Conservation (phyloP, 225 moss, liverwort and hornwort genomes). For the Polytrichum commune region DNA sequence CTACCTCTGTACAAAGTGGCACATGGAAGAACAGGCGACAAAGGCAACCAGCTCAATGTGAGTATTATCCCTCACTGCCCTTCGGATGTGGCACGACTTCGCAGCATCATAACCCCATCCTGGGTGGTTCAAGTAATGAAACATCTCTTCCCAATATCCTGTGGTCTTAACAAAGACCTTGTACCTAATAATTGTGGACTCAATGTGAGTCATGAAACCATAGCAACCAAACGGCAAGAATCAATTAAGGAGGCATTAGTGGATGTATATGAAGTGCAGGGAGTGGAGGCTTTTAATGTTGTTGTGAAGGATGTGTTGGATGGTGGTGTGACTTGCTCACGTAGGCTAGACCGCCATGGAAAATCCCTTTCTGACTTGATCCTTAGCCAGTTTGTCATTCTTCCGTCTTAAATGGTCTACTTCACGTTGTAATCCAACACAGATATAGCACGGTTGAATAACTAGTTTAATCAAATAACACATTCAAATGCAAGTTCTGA, state of each 20-base stretch:
- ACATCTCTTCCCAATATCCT: slow-evolving; percentile 17
- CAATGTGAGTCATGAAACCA: slow-evolving; percentile 1
- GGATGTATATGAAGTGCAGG: slow-evolving; percentile 49
- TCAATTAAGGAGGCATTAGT: slow-evolving; percentile 15
- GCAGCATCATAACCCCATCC: slow-evolving; percentile 39
- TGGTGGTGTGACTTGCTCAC: slow-evolving; percentile 79
- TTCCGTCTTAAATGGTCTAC: slow-evolving; percentile 11
- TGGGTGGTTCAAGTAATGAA: slow-evolving; percentile 46
- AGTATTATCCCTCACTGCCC: slow-evolving; percentile 74
- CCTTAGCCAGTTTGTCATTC: slow-evolving; percentile 52
- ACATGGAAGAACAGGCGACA: slow-evolving; percentile 82
- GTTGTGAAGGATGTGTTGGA: slow-evolving; percentile 65
- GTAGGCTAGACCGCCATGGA: slow-evolving; percentile 79
- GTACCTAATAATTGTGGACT: not conserved
- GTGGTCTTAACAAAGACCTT: not conserved
- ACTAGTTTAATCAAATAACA: no score
- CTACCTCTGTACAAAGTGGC: slow-evolving; percentile 70
- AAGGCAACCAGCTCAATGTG: slow-evolving; percentile 72
- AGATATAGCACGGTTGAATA: no score
- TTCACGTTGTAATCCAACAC: no score
- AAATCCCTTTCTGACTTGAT: slow-evolving; percentile 73
- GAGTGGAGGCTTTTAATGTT: slow-evolving; percentile 69
- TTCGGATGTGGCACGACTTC: slow-evolving; percentile 48
- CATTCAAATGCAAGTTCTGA: no score
- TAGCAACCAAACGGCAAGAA: slow-evolving; percentile 4